A percentile compares a stretch with the other conserved stretches of the same genome.
These are phyloP conservation scores for Candida palmyrensis DNA, from an alignment of 805 yeast species.

Conservation along the genomic window DNA sequence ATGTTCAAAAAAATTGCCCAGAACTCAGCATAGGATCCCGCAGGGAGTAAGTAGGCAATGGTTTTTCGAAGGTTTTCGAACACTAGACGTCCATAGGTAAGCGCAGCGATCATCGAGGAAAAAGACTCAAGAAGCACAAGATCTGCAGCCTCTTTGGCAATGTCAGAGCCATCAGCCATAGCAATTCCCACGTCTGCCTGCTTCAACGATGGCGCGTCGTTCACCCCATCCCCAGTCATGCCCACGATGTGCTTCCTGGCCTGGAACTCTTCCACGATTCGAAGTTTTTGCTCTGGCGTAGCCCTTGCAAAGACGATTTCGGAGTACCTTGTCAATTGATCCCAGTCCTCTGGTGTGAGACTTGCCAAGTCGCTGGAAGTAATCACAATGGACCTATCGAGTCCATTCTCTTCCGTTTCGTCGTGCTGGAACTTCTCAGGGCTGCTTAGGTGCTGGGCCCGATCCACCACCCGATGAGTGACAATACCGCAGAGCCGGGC, in stretches of 20 bases:
- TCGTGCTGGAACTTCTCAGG: background rate
- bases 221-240: slow-evolving; percentile 34
- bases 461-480: slow-evolving; percentile 16
- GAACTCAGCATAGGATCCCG: slow-evolving; percentile 46
- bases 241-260: slow-evolving; percentile 22
- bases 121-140: slow-evolving; percentile 23
- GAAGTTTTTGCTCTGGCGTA: slow-evolving; percentile 48
- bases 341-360: slow-evolving; percentile 40
- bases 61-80: slow-evolving; percentile 46
- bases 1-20: slow-evolving; percentile 47
- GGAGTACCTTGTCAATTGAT: slow-evolving; percentile 24
- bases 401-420: slow-evolving; percentile 4
- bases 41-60: slow-evolving; percentile 46
- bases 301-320: slow-evolving; percentile 39
- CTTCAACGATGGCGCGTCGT: slow-evolving; percentile 31
- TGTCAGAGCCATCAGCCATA: slow-evolving; percentile 24
- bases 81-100: slow-evolving; percentile 40
- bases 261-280: slow-evolving; percentile 44
- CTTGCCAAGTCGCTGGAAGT: slow-evolving; percentile 26
- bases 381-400: slow-evolving; percentile 23
- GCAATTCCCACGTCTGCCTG: slow-evolving; percentile 32
- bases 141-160: slow-evolving; percentile 36
- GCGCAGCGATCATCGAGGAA: slow-evolving; percentile 26
- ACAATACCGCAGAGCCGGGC: slow-evolving; percentile 40
- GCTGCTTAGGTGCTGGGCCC: slow-evolving; percentile 10